A percentile compares a stretch with the other conserved stretches of the same genome.
Evolutionary conservation across 805 yeast species (phyloP).

Genomic region (Saturnispora diversa): DNA sequence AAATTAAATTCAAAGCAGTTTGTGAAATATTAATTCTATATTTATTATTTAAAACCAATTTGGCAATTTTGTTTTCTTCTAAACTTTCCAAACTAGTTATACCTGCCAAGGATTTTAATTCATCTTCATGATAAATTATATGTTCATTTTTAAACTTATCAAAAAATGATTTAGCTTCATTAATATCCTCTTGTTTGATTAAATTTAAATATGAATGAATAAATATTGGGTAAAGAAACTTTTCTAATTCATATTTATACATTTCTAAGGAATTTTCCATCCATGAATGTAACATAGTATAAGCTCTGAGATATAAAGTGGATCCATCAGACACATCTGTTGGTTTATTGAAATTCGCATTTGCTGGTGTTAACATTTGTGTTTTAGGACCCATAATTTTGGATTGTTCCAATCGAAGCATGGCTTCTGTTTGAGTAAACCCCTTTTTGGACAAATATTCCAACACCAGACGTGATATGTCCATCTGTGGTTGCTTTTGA

Average conservation of each 20-base stretch:
- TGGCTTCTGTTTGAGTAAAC: constrained; percentile 87
- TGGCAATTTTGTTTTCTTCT: constrained; percentile 74
- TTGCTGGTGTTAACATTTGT: constrained; percentile 41
- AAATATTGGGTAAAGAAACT: constrained; percentile 86
- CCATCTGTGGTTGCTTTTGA: constrained; percentile 45
- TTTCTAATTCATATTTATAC: constrained; percentile 78
- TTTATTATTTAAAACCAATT: constrained; percentile 61
- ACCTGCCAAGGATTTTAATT: constrained; percentile 62
- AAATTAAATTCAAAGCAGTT: constrained; percentile 73
- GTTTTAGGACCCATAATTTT: constrained; percentile 48
- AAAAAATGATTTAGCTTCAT: constrained; percentile 66
- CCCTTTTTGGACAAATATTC: constrained; percentile 93
- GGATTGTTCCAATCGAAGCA: constrained; percentile 79
- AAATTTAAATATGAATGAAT: constrained; percentile 81
- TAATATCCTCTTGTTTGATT: constrained; percentile 51
- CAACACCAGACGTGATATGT: constrained; percentile 82
- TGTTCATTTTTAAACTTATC: constrained; percentile 70
- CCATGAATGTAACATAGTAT: constrained; percentile 76
- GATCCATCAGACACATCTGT: constrained; percentile 45
- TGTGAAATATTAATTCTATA: constrained; percentile 71
- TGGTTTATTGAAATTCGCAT: constrained; percentile 28
- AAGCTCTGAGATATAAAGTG: constrained; percentile 69
- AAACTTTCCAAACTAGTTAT: constrained; percentile 75
- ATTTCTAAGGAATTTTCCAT: constrained; percentile 84
- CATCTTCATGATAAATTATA: constrained; percentile 65